Evolutionary conservation across 2,329 filamentous ascomycete genomes (phyloP).

Genomic region (Aspergillus ibericus): DNA sequence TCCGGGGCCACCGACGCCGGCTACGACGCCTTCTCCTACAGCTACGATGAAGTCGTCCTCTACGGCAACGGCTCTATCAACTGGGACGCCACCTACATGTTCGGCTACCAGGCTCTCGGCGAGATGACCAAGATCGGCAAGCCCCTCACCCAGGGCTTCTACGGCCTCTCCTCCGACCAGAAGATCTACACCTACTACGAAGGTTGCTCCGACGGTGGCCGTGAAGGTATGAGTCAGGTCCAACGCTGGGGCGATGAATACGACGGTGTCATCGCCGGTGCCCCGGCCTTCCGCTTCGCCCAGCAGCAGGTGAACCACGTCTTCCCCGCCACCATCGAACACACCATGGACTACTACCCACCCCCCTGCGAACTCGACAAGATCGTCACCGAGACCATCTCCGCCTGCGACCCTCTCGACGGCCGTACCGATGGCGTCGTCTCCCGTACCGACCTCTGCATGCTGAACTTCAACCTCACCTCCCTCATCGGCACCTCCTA

Average conservation of each 20-base stretch:
- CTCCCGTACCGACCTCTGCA: slow-evolving; percentile 50
- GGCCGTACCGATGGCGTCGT: slow-evolving; percentile 57
- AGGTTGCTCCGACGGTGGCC: slow-evolving; percentile 57
- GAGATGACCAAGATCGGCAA: slow-evolving; percentile 54
- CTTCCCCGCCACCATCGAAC: slow-evolving; percentile 40
- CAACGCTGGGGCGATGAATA: slow-evolving; percentile 52
- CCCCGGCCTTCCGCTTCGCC: slow-evolving; percentile 48
- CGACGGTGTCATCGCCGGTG: slow-evolving; percentile 49
- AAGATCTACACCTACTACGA: slow-evolving; percentile 51
- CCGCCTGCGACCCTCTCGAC: slow-evolving; percentile 57
- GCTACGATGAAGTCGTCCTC: slow-evolving; percentile 41
- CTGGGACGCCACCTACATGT: slow-evolving; percentile 36
- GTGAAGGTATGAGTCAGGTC: slow-evolving; percentile 54
- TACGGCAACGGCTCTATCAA: slow-evolving; percentile 50
- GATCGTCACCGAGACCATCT: slow-evolving; percentile 54
- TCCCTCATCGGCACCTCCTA: slow-evolving; percentile 50
- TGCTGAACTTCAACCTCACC: slow-evolving; percentile 48
- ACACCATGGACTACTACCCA: slow-evolving; percentile 45
- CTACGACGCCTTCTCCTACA: slow-evolving; percentile 45
- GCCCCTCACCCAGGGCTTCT: slow-evolving; percentile 45
- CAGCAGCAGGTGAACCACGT: slow-evolving; percentile 49
- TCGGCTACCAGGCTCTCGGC: slow-evolving; percentile 50
- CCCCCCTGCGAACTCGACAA: slow-evolving; percentile 37
- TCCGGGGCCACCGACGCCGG: slow-evolving; percentile 46
- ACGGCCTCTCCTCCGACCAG: slow-evolving; percentile 26